Conservation (phyloP, 2,329 filamentous ascomycete genomes). For the Colletotrichum incanum region DNA sequence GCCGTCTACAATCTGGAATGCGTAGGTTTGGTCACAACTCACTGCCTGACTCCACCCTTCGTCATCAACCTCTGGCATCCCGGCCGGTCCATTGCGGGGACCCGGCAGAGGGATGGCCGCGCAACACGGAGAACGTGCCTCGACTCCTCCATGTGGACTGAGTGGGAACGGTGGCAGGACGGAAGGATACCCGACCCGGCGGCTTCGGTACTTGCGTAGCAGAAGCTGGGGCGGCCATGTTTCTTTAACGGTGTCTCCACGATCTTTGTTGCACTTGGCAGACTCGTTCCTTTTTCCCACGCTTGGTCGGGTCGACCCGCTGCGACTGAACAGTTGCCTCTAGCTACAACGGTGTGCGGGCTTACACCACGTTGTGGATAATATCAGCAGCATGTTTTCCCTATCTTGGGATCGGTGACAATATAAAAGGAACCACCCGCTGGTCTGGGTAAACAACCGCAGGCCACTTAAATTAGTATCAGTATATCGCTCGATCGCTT, state of each 20-base stretch:
- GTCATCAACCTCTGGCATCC: neutral
- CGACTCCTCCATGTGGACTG: neutral
- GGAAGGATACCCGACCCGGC: neutral
- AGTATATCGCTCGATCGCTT: neutral
- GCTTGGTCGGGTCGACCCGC: neutral
- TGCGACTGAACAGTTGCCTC: neutral
- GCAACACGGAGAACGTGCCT: neutral
- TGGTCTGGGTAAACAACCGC: neutral
- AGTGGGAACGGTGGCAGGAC: neutral
- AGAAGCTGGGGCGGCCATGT: neutral
- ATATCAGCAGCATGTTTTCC: neutral
- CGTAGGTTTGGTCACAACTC: neutral
- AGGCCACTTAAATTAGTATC: neutral
- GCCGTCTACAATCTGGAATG: neutral
- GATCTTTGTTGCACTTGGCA: neutral
- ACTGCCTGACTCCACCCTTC: neutral
- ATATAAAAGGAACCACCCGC: neutral
- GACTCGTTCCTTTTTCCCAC: neutral
- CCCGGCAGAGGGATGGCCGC: neutral
- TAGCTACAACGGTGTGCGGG: neutral
- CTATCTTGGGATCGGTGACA: neutral
- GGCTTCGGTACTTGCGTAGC: neutral
- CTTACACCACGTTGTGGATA: neutral
- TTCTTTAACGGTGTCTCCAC: neutral
- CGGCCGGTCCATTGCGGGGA: neutral